Conservation (phyloP, 306 rosid genomes). For the Citrullus mucosospermus region DNA sequence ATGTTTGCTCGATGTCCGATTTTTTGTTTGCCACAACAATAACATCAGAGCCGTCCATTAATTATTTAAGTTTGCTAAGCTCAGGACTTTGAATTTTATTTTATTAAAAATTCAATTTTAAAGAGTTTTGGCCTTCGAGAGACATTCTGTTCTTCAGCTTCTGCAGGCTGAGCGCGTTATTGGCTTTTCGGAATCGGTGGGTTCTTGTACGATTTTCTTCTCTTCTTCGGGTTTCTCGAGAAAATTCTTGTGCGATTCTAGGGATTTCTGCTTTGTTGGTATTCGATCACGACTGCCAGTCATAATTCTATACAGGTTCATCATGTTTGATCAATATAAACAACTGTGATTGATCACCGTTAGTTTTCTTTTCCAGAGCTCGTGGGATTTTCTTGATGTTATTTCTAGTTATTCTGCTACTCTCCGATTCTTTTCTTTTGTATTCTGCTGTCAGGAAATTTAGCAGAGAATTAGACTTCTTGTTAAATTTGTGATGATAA, state of each 20-base stretch:
- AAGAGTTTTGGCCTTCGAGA: not conserved
- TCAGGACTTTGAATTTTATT: not conserved
- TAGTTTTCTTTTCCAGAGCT: not conserved
- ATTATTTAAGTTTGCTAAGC: not conserved
- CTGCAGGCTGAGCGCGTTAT: not conserved
- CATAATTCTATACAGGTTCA: not conserved
- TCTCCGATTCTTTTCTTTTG: not conserved
- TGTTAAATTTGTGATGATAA: not conserved
- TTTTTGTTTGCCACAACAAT: conserved; percentile 13
- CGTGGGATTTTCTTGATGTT: not conserved
- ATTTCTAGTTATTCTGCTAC: not conserved
- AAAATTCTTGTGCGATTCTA: not conserved
- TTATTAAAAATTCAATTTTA: not conserved
- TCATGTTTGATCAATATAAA: not conserved
- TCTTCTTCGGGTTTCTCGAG: not conserved
- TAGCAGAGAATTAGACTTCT: not conserved
- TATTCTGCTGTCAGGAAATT: not conserved
- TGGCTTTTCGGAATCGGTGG: not conserved
- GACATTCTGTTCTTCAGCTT: conserved; percentile 1
- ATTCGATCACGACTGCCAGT: not conserved
- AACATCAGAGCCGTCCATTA: conserved; percentile 12
- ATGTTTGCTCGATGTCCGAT: not conserved
- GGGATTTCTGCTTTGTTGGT: not conserved
- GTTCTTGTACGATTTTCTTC: not conserved
- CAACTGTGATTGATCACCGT: not conserved